Conservation (phyloP, 2,329 filamentous ascomycete genomes). For the Tolypocladium inflatum region DNA sequence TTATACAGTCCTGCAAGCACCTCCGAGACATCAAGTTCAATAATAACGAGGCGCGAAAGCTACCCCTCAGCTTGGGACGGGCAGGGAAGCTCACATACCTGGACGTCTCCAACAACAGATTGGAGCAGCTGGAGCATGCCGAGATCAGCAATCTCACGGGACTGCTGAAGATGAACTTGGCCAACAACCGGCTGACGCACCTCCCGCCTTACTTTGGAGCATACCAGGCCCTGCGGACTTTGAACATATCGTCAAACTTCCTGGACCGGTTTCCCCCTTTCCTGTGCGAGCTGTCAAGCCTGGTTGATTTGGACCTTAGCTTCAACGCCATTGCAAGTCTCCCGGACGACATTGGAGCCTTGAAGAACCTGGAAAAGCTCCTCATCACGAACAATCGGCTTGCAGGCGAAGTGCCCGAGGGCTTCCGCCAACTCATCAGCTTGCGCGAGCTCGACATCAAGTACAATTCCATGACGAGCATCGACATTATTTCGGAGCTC, state of each 20-base stretch:
- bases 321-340: slow-evolving; percentile 83
- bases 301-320: slow-evolving; percentile 91
- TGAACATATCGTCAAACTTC: slow-evolving; percentile 92
- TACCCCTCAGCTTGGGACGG: slow-evolving; percentile 76
- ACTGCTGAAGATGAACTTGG: slow-evolving; percentile 80
- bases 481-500: slow-evolving; percentile 76
- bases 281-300: slow-evolving; percentile 67
- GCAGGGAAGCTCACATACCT: slow-evolving; percentile 77
- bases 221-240: slow-evolving; percentile 68
- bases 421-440: slow-evolving; percentile 63
- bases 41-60: slow-evolving; percentile 80
- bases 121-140: slow-evolving; percentile 80
- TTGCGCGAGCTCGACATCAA: slow-evolving; percentile 89
- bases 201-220: slow-evolving; percentile 75
- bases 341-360: slow-evolving; percentile 66
- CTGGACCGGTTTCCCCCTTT: slow-evolving; percentile 78
- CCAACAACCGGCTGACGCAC: slow-evolving; percentile 79
- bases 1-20: slow-evolving; percentile 86
- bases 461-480: slow-evolving; percentile 82
- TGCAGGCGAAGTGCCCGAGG: slow-evolving; percentile 61
- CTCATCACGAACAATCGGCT: slow-evolving; percentile 95
- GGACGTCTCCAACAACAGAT: slow-evolving; percentile 87
- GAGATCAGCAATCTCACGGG: slow-evolving; percentile 67
- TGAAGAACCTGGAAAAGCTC: slow-evolving; percentile 75
- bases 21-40: slow-evolving; percentile 92